Evolutionary conservation across 2,329 filamentous ascomycete species (phyloP), one percentile per base, ranked within the genome.

Genomic region (Aotearoamyces nothofagi): DNA sequence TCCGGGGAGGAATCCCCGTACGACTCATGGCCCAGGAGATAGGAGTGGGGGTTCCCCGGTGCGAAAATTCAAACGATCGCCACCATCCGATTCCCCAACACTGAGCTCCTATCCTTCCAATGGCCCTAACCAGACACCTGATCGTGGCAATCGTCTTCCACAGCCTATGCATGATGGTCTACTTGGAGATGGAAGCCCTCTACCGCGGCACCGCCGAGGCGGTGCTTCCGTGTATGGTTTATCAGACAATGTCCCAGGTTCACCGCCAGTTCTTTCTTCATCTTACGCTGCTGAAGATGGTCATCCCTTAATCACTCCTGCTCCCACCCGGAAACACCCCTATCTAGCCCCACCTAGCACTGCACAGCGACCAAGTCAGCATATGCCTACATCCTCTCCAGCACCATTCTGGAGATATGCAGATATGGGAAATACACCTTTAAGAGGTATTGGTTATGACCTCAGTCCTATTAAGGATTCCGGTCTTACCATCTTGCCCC

Each of bases 401-500:
- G 82, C 82, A 1, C 80, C 81, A 0, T 90, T 92, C 52, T 92
- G 82, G 82, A 84, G 81, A 50, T 90, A 80, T 51, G 74, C 78
- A 22, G 78, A 84, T 39, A 67, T 82, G 34, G 68, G 69, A 15
- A 81, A 73, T 51, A 86, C 79, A 2, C 80, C 80, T 2, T 57
- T 79, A 30, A 46, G 38, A 33, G 42, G 38, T 60, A 60, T 40
- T 54, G 59, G 9, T 41, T 70, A 67, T 32, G 70, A 77, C 35
- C 47, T 64, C 22, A 76, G 70, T 42, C 72, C 72, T 2, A 63
- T 61, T 5, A 74, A 73, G 45, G 42, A 39, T 15, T 44, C 50
- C 10, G 45, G 51, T 13, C 52, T 51, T 15, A 41, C 40, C 5
- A 33, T 57, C 15, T 41, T 50, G 13, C 55, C 60, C 3, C 56